Conservation (phyloP, 2,329 filamentous ascomycete genomes). For the Gnomoniopsis sp. region DNA sequence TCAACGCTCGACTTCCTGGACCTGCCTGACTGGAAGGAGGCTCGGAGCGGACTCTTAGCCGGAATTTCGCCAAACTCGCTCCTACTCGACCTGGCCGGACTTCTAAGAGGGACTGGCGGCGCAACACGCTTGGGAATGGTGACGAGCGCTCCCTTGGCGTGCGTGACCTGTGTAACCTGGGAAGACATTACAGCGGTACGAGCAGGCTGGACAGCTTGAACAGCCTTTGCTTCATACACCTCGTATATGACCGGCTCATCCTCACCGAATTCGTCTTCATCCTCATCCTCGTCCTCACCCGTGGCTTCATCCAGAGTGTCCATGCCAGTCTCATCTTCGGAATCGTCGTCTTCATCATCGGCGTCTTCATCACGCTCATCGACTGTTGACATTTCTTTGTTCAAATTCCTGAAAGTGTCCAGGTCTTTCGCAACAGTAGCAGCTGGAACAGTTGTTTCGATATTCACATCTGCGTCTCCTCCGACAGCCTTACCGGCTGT, state of each 20-base stretch:
- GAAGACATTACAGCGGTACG: slow-evolving; percentile 59
- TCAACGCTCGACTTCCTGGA: slow-evolving; percentile 9
- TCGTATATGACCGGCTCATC: slow-evolving; percentile 70
- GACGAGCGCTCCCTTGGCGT: slow-evolving; percentile 74
- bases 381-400: not conserved
- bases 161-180: slow-evolving; percentile 64
- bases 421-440: not conserved
- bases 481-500: slow-evolving; percentile 1
- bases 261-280: slow-evolving; percentile 47
- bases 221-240: slow-evolving; percentile 48
- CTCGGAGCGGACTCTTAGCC: slow-evolving; percentile 47
- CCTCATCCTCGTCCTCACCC: slow-evolving; percentile 41
- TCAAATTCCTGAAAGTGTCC: not conserved
- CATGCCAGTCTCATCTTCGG: slow-evolving; percentile 19
- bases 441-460: not conserved
- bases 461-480: not conserved
- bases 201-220: slow-evolving; percentile 52
- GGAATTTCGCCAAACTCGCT: slow-evolving; percentile 60
- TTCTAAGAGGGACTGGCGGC: slow-evolving; percentile 74
- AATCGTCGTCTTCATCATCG: slow-evolving; percentile 30
- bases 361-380: slow-evolving; percentile 27
- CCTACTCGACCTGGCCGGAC: slow-evolving; percentile 60
- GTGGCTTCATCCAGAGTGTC: slow-evolving; percentile 27
- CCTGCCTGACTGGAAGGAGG: slow-evolving; percentile 38
- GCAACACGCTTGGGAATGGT: slow-evolving; percentile 78